phyloP scores from a whole-genome alignment of 176 grass and related monocot genomes.

The Eragrostis curvula region DNA sequence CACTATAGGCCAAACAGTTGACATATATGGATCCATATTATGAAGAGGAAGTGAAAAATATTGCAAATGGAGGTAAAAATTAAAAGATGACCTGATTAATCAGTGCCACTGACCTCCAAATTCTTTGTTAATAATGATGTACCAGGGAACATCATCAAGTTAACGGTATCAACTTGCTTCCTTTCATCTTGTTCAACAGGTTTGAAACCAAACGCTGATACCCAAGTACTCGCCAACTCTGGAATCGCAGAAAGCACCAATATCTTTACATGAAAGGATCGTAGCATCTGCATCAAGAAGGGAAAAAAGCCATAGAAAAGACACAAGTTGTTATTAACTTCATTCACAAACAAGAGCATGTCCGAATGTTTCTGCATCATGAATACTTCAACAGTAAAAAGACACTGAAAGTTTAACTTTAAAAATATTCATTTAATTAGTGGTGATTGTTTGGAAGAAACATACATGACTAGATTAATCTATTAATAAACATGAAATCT shows the following conservation, averaged over 20 bases:
- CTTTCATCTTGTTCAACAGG: slow-evolving; percentile 73
- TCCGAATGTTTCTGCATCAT: too few relatives aligned
- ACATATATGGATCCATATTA: neutral
- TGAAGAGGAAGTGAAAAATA: neutral
- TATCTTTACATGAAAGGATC: slow-evolving; percentile 78
- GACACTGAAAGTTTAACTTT: neutral
- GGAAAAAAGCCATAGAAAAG: slow-evolving; percentile 14
- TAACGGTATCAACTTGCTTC: slow-evolving; percentile 64
- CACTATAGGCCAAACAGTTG: neutral
- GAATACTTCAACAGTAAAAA: neutral
- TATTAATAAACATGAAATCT: too few relatives aligned
- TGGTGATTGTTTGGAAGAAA: too few relatives aligned
- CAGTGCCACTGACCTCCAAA: slow-evolving; percentile 47
- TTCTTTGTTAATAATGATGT: slow-evolving; percentile 81
- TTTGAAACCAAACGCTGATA: slow-evolving; percentile 91
- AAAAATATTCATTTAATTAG: neutral
- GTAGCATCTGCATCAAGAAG: slow-evolving; percentile 63
- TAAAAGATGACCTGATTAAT: slow-evolving; percentile 4
- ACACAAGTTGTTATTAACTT: neutral
- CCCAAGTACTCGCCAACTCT: slow-evolving; percentile 89
- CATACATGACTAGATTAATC: neutral
- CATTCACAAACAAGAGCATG: neutral
- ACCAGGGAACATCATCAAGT: slow-evolving; percentile 94
- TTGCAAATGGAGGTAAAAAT: neutral
- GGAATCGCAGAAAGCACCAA: slow-evolving; percentile 94